phyloP scores from a whole-genome alignment of 2,329 filamentous ascomycete genomes.

The Pestalotiopsis sp. region DNA sequence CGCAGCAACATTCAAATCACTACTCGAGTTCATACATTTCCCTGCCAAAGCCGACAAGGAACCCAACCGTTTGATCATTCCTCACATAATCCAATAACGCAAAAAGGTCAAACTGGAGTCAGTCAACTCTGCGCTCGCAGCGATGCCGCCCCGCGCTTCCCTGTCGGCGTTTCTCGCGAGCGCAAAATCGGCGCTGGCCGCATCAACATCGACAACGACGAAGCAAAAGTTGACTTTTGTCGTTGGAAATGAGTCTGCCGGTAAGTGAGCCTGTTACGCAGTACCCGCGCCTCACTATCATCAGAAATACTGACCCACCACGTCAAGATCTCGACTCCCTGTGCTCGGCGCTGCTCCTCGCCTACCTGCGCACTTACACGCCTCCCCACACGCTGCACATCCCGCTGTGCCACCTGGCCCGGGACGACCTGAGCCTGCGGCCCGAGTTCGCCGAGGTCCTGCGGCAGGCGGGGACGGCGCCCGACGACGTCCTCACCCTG shows the following conservation, averaged over 20 bases:
- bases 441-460: slow-evolving; percentile 73
- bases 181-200: slow-evolving; percentile 49
- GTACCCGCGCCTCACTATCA: too few species aligned
- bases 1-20: too few species aligned
- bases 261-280: slow-evolving; percentile 36
- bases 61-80: too few species aligned
- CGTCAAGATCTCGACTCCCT: slow-evolving; percentile 76
- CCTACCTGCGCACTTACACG: slow-evolving; percentile 70
- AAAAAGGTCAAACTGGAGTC: background rate
- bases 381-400: slow-evolving; percentile 63
- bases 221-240: slow-evolving; percentile 60
- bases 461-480: slow-evolving; percentile 57
- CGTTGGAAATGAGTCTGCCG: slow-evolving; percentile 69
- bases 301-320: background rate
- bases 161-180: slow-evolving; percentile 53
- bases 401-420: slow-evolving; percentile 72
- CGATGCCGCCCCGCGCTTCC: slow-evolving; percentile 33
- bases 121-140: background rate
- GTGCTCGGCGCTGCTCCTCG: slow-evolving; percentile 72
- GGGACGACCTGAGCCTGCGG: slow-evolving; percentile 69
- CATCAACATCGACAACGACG: slow-evolving; percentile 45
- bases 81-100: background rate
- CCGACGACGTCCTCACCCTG: slow-evolving; percentile 67
- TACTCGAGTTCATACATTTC: background rate
- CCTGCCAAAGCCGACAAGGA: background rate